Percentiles rank a stretch among this genome's conserved stretches.
phyloP scores from a whole-genome alignment of 768 basidiomycete genomes.

The Candolleomyces aberdarensis region DNA sequence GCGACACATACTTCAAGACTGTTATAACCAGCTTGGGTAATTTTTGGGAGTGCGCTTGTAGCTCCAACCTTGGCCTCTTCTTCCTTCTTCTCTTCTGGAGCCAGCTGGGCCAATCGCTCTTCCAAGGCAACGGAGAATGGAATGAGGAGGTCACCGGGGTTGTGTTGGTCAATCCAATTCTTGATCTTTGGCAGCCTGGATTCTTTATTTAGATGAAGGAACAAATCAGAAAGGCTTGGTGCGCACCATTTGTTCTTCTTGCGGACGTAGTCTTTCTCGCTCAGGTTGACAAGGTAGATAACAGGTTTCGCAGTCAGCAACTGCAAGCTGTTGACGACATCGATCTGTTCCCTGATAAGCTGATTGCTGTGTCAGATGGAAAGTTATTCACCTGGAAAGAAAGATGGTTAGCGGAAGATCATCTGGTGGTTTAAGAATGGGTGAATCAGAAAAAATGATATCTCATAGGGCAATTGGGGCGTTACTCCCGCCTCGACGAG shows the following conservation, averaged over 20 bases:
- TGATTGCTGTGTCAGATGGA: too few relatives aligned
- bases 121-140: slow-evolving; percentile 97
- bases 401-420: slow-evolving; percentile 7
- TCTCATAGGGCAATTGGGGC: slow-evolving; percentile 75
- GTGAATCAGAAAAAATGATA: slow-evolving; percentile 37
- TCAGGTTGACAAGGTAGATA: slow-evolving; percentile 96
- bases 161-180: slow-evolving; percentile 95
- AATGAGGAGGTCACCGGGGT: slow-evolving; percentile 92
- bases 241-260: slow-evolving; percentile 93
- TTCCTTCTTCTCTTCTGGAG: slow-evolving; percentile 68
- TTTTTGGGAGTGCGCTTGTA: slow-evolving; percentile 78
- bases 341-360: slow-evolving; percentile 52
- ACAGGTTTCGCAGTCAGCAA: slow-evolving; percentile 96
- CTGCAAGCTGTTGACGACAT: slow-evolving; percentile 83
- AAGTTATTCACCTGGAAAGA: not conserved
- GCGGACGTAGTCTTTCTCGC: slow-evolving; percentile 89
- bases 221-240: too few relatives aligned
- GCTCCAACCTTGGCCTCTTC: slow-evolving; percentile 78
- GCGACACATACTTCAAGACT: slow-evolving; percentile 66
- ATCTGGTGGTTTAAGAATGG: not conserved
- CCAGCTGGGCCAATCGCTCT: slow-evolving; percentile 71
- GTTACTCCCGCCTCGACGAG: slow-evolving; percentile 95
- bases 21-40: slow-evolving; percentile 91
- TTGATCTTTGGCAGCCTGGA: slow-evolving; percentile 86
- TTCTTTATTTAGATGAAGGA: too few relatives aligned